These are phyloP conservation scores for Neurospora crassa DNA, from an alignment of 2,329 filamentous ascomycete genomes.

Conservation along the genomic window DNA sequence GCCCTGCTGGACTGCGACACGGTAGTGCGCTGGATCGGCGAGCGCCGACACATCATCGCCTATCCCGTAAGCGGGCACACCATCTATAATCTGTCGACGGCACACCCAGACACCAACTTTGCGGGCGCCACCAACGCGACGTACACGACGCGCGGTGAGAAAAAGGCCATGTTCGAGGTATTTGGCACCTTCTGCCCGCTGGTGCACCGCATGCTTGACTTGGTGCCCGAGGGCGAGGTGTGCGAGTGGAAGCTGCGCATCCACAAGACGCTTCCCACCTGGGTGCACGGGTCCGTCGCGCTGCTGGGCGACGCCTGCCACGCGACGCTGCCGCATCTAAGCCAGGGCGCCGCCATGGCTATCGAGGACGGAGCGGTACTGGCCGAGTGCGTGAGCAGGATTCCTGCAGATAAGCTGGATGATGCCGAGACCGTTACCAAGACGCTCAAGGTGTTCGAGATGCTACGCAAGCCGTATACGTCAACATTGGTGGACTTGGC, in stretches of 20 bases:
- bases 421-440: conserved; percentile 32
- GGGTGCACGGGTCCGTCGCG: conserved; percentile 46
- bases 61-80: conserved; percentile 62
- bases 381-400: conserved; percentile 38
- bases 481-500: conserved; percentile 44
- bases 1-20: conserved; percentile 56
- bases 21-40: conserved; percentile 68
- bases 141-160: conserved; percentile 55
- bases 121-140: conserved; percentile 46
- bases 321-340: conserved; percentile 57
- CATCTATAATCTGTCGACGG: conserved; percentile 55
- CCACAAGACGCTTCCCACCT: conserved; percentile 45
- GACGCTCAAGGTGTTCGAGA: conserved; percentile 45
- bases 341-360: conserved; percentile 58
- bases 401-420: conserved; percentile 24
- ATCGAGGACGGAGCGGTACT: conserved; percentile 57
- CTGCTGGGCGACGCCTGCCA: conserved; percentile 58
- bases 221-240: conserved; percentile 52
- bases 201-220: conserved; percentile 47
- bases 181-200: conserved; percentile 52
- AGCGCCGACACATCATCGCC: conserved; percentile 65
- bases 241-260: conserved; percentile 56
- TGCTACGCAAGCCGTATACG: conserved; percentile 45
- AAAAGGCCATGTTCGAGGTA: conserved; percentile 50
- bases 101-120: conserved; percentile 53